Evolutionary conservation across 106 monocot genomes (phyloP).

Genomic region (Acorus gramineus): DNA sequence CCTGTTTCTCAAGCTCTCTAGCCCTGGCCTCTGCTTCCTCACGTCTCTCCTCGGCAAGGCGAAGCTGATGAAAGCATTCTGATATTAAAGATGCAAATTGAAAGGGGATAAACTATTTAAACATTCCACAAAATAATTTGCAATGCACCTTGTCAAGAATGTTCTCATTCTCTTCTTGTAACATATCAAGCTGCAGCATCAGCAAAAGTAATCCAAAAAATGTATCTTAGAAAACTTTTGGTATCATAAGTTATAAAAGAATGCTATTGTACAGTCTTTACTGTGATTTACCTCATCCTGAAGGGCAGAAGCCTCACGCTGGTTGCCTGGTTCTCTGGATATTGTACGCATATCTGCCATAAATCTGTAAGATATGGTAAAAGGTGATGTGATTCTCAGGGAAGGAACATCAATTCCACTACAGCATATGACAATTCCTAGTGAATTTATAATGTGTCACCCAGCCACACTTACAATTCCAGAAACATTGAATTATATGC

Average conservation of each 20-base stretch:
- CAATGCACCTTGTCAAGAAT: slow-evolving; percentile 70
- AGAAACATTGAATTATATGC: too few species aligned
- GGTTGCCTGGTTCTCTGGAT: slow-evolving; percentile 37
- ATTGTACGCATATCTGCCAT: slow-evolving; percentile 31
- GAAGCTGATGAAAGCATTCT: slow-evolving; percentile 32
- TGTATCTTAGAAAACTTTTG: not conserved
- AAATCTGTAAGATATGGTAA: slow-evolving; percentile 39
- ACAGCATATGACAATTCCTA: too few species aligned
- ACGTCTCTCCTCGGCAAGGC: slow-evolving; percentile 57
- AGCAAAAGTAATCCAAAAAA: not conserved
- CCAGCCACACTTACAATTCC: too few species aligned
- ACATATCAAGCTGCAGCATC: slow-evolving; percentile 75
- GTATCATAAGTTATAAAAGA: too few species aligned
- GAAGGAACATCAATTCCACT: not conserved
- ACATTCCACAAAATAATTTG: not conserved
- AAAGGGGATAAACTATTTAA: not conserved
- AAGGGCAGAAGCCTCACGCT: slow-evolving; percentile 62
- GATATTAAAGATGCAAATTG: not conserved
- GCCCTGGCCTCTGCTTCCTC: slow-evolving; percentile 71
- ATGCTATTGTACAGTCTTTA: too few species aligned
- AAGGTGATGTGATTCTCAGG: not conserved
- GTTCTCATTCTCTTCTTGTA: slow-evolving; percentile 93
- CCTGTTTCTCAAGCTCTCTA: slow-evolving; percentile 89
- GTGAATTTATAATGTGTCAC: too few species aligned
- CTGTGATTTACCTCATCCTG: slow-evolving; percentile 60